A percentile compares a stretch with the other conserved stretches of the same genome.
Evolutionary conservation across 192 early-diverging fungal species (phyloP).

Genomic region (Backusella tarrabulga): DNA sequence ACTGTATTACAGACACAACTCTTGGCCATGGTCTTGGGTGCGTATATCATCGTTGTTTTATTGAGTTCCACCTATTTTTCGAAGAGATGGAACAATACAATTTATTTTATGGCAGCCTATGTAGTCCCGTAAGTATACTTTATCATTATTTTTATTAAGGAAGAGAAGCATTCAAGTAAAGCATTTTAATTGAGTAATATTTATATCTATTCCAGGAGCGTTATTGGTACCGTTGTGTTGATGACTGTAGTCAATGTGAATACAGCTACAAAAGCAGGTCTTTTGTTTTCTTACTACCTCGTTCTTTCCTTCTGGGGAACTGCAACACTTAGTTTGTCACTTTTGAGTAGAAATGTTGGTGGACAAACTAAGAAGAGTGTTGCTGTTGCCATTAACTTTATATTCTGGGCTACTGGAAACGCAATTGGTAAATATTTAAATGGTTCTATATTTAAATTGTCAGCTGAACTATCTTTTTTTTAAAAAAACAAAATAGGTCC

Average conservation of each 20-base stretch:
- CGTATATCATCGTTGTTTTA: conserved; percentile 16
- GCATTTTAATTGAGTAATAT: not conserved
- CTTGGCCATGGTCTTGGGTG: conserved; percentile 23
- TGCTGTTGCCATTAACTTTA: conserved; percentile 19
- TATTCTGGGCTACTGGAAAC: conserved; percentile 23
- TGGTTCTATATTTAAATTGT: not conserved
- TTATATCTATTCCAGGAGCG: not conserved
- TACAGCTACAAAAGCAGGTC: conserved; percentile 18
- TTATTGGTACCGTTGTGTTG: conserved; percentile 14
- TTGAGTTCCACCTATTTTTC: conserved; percentile 8
- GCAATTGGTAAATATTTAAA: conserved; percentile 16
- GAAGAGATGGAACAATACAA: conserved; percentile 8
- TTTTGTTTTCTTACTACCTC: conserved; percentile 16
- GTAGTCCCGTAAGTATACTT: conserved; percentile 13
- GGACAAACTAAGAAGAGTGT: conserved; percentile 24
- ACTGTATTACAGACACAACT: conserved; percentile 21
- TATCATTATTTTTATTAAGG: not conserved
- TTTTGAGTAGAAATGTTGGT: conserved; percentile 20
- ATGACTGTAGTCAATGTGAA: conserved; percentile 17
- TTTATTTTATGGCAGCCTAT: conserved; percentile 11
- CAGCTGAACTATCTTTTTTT: not conserved
- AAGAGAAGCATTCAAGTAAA: not conserved
- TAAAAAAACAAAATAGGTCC: not conserved
- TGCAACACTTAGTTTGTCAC: conserved; percentile 15
- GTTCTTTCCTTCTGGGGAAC: conserved; percentile 21